These are phyloP conservation scores for Globisporangium perplexum DNA, from an alignment of 352 stramenopile species.

Conservation along the genomic window DNA sequence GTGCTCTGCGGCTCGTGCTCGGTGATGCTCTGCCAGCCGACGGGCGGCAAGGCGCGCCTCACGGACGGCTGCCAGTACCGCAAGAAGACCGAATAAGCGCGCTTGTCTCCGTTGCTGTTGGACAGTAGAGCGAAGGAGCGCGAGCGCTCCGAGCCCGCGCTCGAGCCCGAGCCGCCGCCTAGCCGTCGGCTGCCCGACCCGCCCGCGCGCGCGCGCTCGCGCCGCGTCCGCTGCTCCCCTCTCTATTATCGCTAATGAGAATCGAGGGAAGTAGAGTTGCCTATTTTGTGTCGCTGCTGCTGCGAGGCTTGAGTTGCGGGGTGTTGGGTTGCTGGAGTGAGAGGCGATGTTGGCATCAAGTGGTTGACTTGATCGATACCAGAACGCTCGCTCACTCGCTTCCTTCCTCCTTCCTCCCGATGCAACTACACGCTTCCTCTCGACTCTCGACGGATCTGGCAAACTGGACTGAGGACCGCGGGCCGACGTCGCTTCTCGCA, in stretches of 20 bases:
- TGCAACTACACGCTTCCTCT: too few relatives aligned
- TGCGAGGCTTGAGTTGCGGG: too few relatives aligned
- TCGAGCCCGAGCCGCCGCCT: not conserved
- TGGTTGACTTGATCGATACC: not conserved
- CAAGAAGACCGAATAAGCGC: conserved; percentile 98
- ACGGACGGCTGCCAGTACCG: conserved; percentile 99
- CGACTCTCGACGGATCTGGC: too few relatives aligned
- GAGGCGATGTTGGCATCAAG: too few relatives aligned
- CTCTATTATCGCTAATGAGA: conserved; percentile 25
- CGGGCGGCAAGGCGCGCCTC: conserved; percentile 96
- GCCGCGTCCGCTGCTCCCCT: conserved; percentile 4
- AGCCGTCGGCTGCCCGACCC: not conserved
- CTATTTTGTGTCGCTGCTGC: conserved; percentile 38
- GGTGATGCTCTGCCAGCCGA: conserved; percentile 98
- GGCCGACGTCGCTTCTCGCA: too few relatives aligned
- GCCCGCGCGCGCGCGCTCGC: not conserved
- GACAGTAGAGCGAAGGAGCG: conserved; percentile 32
- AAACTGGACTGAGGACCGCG: too few relatives aligned
- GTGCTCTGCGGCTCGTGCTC: conserved; percentile 97
- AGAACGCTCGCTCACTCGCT: too few relatives aligned
- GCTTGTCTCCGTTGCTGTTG: conserved; percentile 12
- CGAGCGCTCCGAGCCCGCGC: conserved; percentile 4
- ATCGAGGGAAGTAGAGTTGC: conserved; percentile 60
- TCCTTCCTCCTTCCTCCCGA: too few relatives aligned
- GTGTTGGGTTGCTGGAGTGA: too few relatives aligned